A percentile compares a stretch with the other conserved stretches of the same genome.
Conservation (phyloP, 1,284 basidiomycete species). For the Irpex lacteus region DNA sequence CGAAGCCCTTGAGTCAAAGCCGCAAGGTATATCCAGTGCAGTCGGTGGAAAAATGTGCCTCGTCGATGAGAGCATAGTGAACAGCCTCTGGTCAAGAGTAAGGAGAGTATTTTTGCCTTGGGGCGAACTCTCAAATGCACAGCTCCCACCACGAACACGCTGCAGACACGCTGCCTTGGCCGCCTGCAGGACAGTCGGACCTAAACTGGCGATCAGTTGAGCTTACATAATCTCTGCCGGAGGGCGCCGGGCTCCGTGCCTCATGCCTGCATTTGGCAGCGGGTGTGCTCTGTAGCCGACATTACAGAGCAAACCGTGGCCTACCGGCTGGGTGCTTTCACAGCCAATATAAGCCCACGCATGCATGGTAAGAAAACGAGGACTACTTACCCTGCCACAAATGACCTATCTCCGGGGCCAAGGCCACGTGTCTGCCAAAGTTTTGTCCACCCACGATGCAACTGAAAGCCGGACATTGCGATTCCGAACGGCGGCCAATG, state of each 20-base stretch:
- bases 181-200: slow-evolving; percentile 2
- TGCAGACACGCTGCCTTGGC: slow-evolving; percentile 24
- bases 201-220: slow-evolving; percentile 3
- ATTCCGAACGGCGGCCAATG: too few species aligned
- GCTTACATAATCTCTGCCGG: slow-evolving; percentile 13
- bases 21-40: slow-evolving; percentile 16
- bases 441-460: too few species aligned
- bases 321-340: not conserved
- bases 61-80: slow-evolving; percentile 17
- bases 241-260: slow-evolving; percentile 5
- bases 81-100: slow-evolving; percentile 28
- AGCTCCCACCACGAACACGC: slow-evolving; percentile 31
- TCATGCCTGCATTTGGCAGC: slow-evolving; percentile 3
- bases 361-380: not conserved
- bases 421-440: too few species aligned
- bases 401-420: too few species aligned
- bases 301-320: not conserved
- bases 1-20: slow-evolving; percentile 17
- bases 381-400: not conserved
- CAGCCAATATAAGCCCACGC: not conserved
- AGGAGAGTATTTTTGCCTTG: slow-evolving; percentile 23
- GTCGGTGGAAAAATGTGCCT: slow-evolving; percentile 17
- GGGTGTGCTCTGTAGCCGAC: slow-evolving; percentile 2
- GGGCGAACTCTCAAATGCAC: slow-evolving; percentile 27
- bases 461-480: too few species aligned